phyloP scores from a whole-genome alignment of 805 yeast species.

The Candida ortonii region DNA sequence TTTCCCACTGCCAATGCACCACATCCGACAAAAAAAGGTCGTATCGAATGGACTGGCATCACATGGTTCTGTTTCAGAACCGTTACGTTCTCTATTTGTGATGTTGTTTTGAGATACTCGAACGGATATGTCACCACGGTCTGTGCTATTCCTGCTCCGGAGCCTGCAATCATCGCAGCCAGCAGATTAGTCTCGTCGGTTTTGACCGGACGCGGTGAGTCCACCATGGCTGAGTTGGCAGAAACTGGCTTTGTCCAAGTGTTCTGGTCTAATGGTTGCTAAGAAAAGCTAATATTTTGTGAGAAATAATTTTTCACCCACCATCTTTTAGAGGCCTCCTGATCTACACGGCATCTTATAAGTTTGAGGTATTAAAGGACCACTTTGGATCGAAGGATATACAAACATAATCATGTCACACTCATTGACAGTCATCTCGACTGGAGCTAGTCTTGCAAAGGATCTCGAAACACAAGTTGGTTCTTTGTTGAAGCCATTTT shows the following conservation, averaged over 20 bases:
- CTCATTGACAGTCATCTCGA: conserved; percentile 32
- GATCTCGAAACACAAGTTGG: conserved; percentile 24
- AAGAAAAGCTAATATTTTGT: too few relatives aligned
- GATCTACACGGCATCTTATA: too few relatives aligned
- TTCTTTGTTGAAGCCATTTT: conserved; percentile 27
- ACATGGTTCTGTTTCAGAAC: conserved; percentile 32
- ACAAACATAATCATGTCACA: conserved; percentile 30
- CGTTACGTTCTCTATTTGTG: conserved; percentile 51
- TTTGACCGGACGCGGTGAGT: too few relatives aligned
- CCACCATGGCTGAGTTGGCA: conserved; percentile 17
- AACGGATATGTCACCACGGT: conserved; percentile 68
- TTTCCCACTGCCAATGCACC: conserved; percentile 75
- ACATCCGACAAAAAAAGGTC: conserved; percentile 54
- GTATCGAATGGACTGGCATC: conserved; percentile 32
- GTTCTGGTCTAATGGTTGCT: too few relatives aligned
- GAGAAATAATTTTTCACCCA: too few relatives aligned
- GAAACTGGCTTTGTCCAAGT: not conserved
- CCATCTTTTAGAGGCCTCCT: too few relatives aligned
- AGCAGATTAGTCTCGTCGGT: conserved; percentile 41
- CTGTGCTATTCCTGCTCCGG: conserved; percentile 60
- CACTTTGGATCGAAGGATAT: too few relatives aligned
- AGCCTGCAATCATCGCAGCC: conserved; percentile 59
- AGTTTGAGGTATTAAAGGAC: not conserved
- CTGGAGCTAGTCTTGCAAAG: conserved; percentile 20
- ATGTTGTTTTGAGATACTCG: conserved; percentile 64